These are phyloP conservation scores for Curvularia hawaiiensis DNA, from an alignment of 2,329 filamentous ascomycete species.

Conservation along the genomic window DNA sequence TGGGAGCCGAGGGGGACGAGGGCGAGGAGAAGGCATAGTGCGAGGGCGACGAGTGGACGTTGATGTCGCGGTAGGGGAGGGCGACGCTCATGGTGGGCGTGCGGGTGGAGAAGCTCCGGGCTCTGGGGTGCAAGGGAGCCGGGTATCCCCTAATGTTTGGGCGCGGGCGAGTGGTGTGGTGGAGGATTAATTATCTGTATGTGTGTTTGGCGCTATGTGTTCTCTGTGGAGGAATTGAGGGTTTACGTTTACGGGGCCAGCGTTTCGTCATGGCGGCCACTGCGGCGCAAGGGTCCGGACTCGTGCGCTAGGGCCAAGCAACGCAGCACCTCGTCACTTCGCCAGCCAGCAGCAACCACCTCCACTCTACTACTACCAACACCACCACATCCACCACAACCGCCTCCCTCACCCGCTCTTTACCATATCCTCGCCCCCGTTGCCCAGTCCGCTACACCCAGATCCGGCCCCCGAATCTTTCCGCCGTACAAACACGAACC, in stretches of 20 bases:
- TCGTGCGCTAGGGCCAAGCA: slow-evolving; percentile 14
- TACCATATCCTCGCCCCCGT: neutral
- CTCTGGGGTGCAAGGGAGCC: neutral
- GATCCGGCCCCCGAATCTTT: neutral
- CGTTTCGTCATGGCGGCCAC: slow-evolving; percentile 28
- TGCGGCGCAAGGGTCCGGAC: slow-evolving; percentile 17
- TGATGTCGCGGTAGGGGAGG: slow-evolving; percentile 92
- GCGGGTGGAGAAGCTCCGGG: neutral
- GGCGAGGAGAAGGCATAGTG: slow-evolving; percentile 97
- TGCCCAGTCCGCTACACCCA: neutral
- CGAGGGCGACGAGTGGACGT: slow-evolving; percentile 88
- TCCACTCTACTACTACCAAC: slow-evolving; percentile 5
- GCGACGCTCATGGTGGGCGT: slow-evolving; percentile 53
- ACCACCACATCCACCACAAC: neutral
- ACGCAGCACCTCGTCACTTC: slow-evolving; percentile 20
- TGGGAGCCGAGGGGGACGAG: slow-evolving; percentile 86
- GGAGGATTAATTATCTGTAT: neutral
- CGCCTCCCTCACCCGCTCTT: neutral
- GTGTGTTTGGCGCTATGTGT: slow-evolving; percentile 7
- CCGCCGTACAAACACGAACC: slow-evolving; percentile 9
- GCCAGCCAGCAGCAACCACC: slow-evolving; percentile 11
- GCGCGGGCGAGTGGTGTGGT: neutral
- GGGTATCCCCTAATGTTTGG: slow-evolving; percentile 1
- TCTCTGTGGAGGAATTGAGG: neutral
- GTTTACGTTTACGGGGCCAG: neutral